Conservation (phyloP, 352 stramenopile species). For the Phytopythium helicoides region DNA sequence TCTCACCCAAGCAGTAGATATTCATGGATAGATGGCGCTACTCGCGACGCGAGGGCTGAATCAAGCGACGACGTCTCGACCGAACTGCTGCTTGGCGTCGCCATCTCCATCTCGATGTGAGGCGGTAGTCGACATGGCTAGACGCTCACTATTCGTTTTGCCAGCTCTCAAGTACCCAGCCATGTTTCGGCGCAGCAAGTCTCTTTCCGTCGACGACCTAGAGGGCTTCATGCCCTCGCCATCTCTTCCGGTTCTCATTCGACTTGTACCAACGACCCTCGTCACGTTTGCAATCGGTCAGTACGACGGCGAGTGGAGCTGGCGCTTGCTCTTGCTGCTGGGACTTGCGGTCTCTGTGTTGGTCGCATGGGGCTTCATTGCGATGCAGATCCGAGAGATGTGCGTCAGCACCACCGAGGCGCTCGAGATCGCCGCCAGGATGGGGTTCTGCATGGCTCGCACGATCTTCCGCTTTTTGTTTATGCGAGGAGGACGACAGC, state of each 20-base stretch:
- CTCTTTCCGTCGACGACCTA: neutral
- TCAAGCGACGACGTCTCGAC: neutral
- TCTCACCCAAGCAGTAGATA: no score
- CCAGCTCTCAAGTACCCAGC: no score
- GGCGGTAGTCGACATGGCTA: no score
- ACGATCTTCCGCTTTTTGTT: neutral
- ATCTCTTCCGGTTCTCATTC: neutral
- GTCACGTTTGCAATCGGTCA: neutral
- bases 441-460: neutral
- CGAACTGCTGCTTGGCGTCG: no score
- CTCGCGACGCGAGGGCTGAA: neutral
- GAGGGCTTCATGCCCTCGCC: neutral
- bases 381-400: neutral
- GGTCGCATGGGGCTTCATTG: neutral
- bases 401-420: neutral
- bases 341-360: neutral
- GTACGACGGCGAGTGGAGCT: neutral
- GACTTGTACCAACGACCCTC: neutral
- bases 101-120: no score
- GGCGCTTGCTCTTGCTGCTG: neutral
- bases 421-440: neutral
- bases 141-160: no score
- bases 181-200: neutral
- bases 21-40: no score
- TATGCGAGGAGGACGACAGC: conserved; percentile 14